Base-by-base conservation (phyloP, 1,139 yeast species). In the Pichia sp. region DNA sequence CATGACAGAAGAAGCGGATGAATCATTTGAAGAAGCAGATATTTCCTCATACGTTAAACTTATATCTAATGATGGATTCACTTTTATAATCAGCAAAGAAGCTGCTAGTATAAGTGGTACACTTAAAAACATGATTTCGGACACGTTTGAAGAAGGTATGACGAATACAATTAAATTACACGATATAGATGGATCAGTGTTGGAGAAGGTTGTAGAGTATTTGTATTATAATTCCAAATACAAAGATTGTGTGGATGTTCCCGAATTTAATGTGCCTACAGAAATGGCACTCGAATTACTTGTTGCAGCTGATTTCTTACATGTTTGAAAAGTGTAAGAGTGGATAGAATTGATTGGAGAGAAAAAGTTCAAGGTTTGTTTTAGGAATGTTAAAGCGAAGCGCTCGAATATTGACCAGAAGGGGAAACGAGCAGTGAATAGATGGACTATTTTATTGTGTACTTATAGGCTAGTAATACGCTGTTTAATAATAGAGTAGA, bases 261-360 rank as follows among this genome's bases (percentile, higher is more conserved):
- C 95, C 0, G 93, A 85, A 47, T 91, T 91, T 60, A 81, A 83
- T 35, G 78, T 91, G 1, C 96, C 97, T 0, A 91, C 97, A 0
- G 96, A 87, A 53, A 76, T 89, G 74, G 96, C 97, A 0, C 68
- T 91, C 50, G 97, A 91, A 56, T 66, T 91, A 51, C 65, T 91
- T 37, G 93, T 91, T 30, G 95, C 95, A 26, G 95, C 97, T 0
- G 97, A 89, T 59, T 88, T 77, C 58, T 67, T 88, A 53, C 91
- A 86, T 56, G 78, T 80, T 46, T 61, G 51, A 55, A 6, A 6
- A 9, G 6, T 13, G 29, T n/a, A 13, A 14, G 21, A 6, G 13
- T 20, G 11, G 25, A 21, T 21, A 9, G 23, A 16, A 28, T 3
- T n/a, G n/a, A n/a, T n/a, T n/a, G n/a, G n/a, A n/a, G n/a, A n/a